phyloP scores from a whole-genome alignment of 2,329 filamentous ascomycete species.

The Neofusicoccum umdonicola region DNA sequence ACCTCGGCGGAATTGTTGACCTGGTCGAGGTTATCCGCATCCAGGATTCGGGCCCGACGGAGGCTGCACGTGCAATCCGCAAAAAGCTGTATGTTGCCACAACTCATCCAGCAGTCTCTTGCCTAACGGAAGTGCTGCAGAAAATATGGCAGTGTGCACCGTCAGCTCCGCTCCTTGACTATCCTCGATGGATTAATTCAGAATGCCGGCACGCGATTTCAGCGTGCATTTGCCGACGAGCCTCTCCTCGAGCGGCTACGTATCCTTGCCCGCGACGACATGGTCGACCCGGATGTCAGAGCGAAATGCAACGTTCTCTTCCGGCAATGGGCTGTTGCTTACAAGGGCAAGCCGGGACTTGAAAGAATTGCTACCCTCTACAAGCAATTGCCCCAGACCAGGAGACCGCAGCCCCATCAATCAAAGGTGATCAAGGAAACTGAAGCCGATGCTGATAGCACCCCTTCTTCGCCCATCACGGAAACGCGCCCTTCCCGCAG shows the following conservation, averaged over 20 bases:
- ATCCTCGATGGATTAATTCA: constrained; percentile 92
- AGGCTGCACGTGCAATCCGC: constrained; percentile 86
- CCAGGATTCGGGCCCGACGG: constrained; percentile 79
- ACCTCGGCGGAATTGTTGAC: constrained; percentile 87
- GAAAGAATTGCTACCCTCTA: constrained; percentile 78
- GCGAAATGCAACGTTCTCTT: constrained; percentile 87
- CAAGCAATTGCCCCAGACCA: constrained; percentile 59
- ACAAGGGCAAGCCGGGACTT: constrained; percentile 77
- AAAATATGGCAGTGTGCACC: constrained; percentile 94
- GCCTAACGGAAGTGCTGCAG: constrained; percentile 36
- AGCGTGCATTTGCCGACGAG: constrained; percentile 85
- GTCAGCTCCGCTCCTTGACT: constrained; percentile 82
- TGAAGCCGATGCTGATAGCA: constrained; percentile 68
- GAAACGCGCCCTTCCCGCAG: constrained; percentile 17
- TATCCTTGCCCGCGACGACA: constrained; percentile 78
- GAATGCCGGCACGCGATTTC: constrained; percentile 85
- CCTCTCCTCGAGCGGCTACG: constrained; percentile 86
- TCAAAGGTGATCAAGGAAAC: constrained; percentile 83
- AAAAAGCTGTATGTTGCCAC: constrained; percentile 74
- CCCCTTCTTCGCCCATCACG: constrained; percentile 23
- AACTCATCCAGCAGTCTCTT: not conserved
- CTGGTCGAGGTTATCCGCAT: constrained; percentile 92
- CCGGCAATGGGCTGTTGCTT: constrained; percentile 78
- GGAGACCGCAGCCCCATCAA: constrained; percentile 66
- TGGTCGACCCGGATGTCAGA: constrained; percentile 82